Evolutionary conservation across 345 rosid species (phyloP).

Genomic region (Chamaenerion angustifolium): DNA sequence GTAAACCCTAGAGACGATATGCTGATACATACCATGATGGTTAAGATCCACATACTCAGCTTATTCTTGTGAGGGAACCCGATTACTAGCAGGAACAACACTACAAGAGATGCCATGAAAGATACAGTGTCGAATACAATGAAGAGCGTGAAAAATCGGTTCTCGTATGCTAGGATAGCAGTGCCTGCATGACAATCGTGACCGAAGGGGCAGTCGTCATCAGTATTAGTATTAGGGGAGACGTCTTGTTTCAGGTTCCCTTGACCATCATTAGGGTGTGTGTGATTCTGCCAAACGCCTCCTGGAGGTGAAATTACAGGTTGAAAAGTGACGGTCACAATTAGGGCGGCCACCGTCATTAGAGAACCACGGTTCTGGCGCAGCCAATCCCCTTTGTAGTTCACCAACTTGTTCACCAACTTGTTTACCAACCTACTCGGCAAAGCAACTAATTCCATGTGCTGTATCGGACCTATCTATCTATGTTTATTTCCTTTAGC

Average conservation of each 20-base stretch:
- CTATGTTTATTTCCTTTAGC: too few relatives aligned
- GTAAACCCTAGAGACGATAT: background rate
- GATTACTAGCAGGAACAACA: background rate
- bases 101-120: background rate
- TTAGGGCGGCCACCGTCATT: constrained; percentile 1
- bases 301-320: background rate
- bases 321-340: background rate
- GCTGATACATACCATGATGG: background rate
- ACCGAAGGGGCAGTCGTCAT: too few relatives aligned
- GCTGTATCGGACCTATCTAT: too few relatives aligned
- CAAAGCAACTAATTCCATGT: too few relatives aligned
- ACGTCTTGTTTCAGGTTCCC: too few relatives aligned
- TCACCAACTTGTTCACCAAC: background rate
- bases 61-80: background rate
- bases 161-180: too few relatives aligned
- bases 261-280: background rate
- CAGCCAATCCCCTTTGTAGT: constrained; percentile 2
- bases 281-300: constrained; percentile 1
- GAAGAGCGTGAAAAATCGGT: background rate
- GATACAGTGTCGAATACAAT: background rate
- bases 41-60: background rate
- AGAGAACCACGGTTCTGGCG: background rate
- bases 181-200: too few relatives aligned
- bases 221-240: too few relatives aligned
- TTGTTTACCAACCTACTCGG: background rate